Evolutionary conservation across 345 rosid species (phyloP).

Genomic region (Laguncularia racemosa): DNA sequence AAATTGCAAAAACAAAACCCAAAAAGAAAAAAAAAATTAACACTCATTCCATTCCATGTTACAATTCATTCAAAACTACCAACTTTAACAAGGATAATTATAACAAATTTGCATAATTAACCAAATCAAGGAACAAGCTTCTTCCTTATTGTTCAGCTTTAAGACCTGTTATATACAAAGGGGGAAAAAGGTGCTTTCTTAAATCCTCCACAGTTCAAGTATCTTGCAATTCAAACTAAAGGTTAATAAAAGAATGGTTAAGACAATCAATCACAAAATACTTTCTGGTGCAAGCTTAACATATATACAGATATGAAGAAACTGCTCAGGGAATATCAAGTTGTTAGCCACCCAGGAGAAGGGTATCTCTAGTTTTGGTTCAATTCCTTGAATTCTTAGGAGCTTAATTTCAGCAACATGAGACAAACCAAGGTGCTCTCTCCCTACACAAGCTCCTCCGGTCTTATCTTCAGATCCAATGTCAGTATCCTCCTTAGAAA

Average conservation of each 20-base stretch:
- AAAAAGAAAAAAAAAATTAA: too few species aligned
- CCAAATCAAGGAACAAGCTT: not conserved
- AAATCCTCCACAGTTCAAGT: too few species aligned
- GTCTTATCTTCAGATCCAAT: constrained; percentile 16
- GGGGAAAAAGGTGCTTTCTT: too few species aligned
- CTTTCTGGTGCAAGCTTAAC: constrained; percentile 30
- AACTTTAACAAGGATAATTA: too few species aligned
- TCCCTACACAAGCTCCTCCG: constrained; percentile 9
- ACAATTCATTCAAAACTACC: too few species aligned
- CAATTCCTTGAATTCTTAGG: constrained; percentile 78
- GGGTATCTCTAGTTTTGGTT: constrained; percentile 74
- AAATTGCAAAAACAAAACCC: too few species aligned
- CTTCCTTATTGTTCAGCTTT: not conserved
- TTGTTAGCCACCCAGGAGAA: constrained; percentile 90
- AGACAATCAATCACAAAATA: constrained; percentile 5
- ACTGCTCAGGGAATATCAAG: constrained; percentile 76
- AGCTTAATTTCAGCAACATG: constrained; percentile 48
- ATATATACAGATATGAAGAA: constrained; percentile 65
- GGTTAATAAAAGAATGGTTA: not conserved
- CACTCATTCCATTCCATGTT: too few species aligned
- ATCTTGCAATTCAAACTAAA: too few species aligned
- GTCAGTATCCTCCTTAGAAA: constrained; percentile 20
- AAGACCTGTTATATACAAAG: too few species aligned
- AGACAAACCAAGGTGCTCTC: constrained; percentile 8
- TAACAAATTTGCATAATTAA: not conserved